Base-by-base conservation (phyloP, 140 eudicot species). In the Anethum foeniculum region DNA sequence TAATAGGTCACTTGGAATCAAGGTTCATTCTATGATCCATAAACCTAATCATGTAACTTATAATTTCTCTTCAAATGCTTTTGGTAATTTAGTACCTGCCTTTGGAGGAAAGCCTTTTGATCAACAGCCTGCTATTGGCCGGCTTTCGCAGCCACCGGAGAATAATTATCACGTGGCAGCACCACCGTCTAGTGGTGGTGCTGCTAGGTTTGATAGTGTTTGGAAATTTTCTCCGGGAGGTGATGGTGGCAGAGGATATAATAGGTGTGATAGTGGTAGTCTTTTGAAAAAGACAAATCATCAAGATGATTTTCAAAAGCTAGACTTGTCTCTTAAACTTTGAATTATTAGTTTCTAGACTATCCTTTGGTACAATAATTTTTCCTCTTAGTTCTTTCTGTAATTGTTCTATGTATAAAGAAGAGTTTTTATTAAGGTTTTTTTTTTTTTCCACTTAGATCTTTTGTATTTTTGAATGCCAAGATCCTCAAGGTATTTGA, bases 311-410 rank as follows among this genome's bases (percentile, higher is more conserved):
- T 58, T 82, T 82, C 87, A 86, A 71, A 90, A 83, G 80, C 83
- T 93, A 54, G 97, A 93, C 76, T 88, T 93, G 83, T 86, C 97
- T 43, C 93, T 92, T 71, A 90, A 86, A 85, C 91, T 93, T 46
- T 90, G 46, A 75, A 46, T 46, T 23, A 23, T 44, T 21, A 73
- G 77, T 41, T 39, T 28, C 36, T 82, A 68, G 9, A 80, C 19
- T 11, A n/a, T 82, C 38, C 15, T 52, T 60, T 14, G 18, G 28
- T 27, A 47, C 58, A 44, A 74, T 44, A 44, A 74, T 46, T 10
- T 18, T 67, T 43, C 49, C 67, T 41, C 23, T 1, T 1, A 41
- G 46, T 4, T 5, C 21, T 74, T 41, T 41, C 15, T 74, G 49
- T 72, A 68, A 14, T 39, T 71, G 76, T 39, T 71, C 4, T 19